phyloP scores from a whole-genome alignment of 176 grass and related monocot species.

The Poa annua region DNA sequence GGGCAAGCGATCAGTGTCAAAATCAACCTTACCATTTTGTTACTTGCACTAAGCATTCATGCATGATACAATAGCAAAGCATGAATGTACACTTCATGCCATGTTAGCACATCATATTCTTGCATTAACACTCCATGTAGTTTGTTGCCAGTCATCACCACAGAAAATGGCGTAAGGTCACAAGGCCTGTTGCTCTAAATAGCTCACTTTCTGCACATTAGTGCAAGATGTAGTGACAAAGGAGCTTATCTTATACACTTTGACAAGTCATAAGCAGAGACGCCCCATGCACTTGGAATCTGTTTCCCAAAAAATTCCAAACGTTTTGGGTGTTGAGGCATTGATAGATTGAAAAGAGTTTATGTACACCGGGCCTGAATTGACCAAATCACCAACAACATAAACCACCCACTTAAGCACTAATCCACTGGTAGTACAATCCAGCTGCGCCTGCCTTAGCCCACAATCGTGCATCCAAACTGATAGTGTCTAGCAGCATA shows the following conservation, averaged over 20 bases:
- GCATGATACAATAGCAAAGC: not conserved
- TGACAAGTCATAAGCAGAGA: not conserved
- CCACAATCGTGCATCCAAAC: not conserved
- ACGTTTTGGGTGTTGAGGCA: not conserved
- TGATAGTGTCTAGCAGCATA: not conserved
- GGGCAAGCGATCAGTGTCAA: not conserved
- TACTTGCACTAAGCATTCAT: constrained; percentile 19
- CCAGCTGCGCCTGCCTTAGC: not conserved
- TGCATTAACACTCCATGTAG: not conserved
- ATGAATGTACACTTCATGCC: not conserved
- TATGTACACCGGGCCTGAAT: constrained; percentile 8
- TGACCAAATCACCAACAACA: not conserved
- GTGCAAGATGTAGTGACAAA: not conserved
- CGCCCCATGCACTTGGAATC: not conserved
- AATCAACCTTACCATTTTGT: not conserved
- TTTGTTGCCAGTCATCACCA: not conserved
- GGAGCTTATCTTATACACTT: not conserved
- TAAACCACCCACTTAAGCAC: not conserved
- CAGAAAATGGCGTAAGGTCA: not conserved
- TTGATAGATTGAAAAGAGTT: constrained; percentile 5
- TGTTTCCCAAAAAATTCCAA: not conserved
- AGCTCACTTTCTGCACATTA: not conserved
- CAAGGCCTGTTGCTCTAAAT: not conserved
- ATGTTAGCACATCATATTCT: constrained; percentile 1
- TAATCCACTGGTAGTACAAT: not conserved